Evolutionary conservation across 202 grass and related monocot species (phyloP).

Genomic region (Saccharum hybrid): DNA sequence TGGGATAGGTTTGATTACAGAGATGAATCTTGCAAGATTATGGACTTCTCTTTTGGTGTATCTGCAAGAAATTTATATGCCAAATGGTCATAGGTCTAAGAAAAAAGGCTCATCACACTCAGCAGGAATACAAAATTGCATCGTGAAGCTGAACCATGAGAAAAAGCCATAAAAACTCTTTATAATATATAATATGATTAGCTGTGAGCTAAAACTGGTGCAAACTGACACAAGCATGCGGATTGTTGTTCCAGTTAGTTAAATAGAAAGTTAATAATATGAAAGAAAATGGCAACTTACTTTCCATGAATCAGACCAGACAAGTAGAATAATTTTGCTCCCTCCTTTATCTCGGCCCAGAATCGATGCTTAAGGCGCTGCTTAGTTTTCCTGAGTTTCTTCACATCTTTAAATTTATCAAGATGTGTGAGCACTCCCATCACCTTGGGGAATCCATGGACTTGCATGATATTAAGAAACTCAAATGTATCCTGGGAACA

Average conservation of each 20-base stretch:
- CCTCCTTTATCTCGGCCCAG: slow-evolving; percentile 93
- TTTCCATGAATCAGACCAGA: slow-evolving; percentile 88
- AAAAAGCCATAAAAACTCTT: neutral
- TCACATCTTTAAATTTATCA: slow-evolving; percentile 96
- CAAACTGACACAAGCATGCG: slow-evolving; percentile 12
- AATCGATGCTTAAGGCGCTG: slow-evolving; percentile 93
- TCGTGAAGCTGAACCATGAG: neutral
- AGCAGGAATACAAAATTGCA: slow-evolving; percentile 10
- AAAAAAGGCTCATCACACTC: neutral
- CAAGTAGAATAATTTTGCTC: slow-evolving; percentile 95
- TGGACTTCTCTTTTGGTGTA: slow-evolving; percentile 92
- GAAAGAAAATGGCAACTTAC: slow-evolving; percentile 66
- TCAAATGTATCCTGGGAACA: slow-evolving; percentile 91
- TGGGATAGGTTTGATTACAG: slow-evolving; percentile 72
- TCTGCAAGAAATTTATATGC: slow-evolving; percentile 41
- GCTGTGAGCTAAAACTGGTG: neutral
- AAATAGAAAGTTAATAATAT: slow-evolving; percentile 26
- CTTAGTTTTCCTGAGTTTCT: slow-evolving; percentile 95
- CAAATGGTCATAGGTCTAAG: neutral
- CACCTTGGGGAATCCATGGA: slow-evolving; percentile 95
- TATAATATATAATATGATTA: neutral
- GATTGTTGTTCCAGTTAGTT: slow-evolving; percentile 22
- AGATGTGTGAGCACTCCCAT: slow-evolving; percentile 98
- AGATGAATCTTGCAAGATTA: slow-evolving; percentile 99
- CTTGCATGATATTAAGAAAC: slow-evolving; percentile 99